Evolutionary conservation across 2,329 filamentous ascomycete genomes (phyloP).

Genomic region (Sporothrix brasiliensis): DNA sequence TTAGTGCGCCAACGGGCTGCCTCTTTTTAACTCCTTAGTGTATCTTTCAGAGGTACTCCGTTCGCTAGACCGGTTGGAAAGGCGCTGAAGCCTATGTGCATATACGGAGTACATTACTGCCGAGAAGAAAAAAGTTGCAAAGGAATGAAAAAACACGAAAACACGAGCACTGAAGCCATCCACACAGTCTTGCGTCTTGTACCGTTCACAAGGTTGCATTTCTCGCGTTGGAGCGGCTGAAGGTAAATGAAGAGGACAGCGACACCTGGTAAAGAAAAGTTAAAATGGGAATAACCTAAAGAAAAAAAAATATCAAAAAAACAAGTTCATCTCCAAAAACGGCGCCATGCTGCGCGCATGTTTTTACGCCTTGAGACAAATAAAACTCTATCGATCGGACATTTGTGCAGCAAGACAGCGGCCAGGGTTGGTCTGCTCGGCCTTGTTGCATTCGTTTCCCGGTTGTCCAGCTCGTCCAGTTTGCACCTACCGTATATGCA

Average conservation of each 20-base stretch:
- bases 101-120: too few species aligned
- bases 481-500: background rate
- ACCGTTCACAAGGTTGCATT: background rate
- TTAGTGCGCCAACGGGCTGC: conserved; percentile 19
- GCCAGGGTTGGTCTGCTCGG: background rate
- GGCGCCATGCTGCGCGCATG: conserved; percentile 13
- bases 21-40: conserved; percentile 2
- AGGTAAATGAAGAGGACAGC: background rate
- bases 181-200: background rate
- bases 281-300: background rate
- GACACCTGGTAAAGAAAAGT: background rate
- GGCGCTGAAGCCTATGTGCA: too few species aligned
- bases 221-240: conserved; percentile 23
- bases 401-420: conserved; percentile 15
- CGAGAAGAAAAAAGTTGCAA: background rate
- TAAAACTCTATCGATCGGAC: conserved; percentile 20
- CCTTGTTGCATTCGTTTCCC: background rate
- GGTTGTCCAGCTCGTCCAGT: background rate
- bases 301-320: background rate
- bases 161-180: background rate
- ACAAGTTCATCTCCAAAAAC: conserved; percentile 12
- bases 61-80: too few species aligned
- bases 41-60: background rate
- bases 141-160: background rate
- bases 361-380: too few species aligned